Percentiles rank a stretch among this genome's conserved stretches.
phyloP scores from a whole-genome alignment of 2,329 filamentous ascomycete genomes.

The Apiospora aurea region DNA sequence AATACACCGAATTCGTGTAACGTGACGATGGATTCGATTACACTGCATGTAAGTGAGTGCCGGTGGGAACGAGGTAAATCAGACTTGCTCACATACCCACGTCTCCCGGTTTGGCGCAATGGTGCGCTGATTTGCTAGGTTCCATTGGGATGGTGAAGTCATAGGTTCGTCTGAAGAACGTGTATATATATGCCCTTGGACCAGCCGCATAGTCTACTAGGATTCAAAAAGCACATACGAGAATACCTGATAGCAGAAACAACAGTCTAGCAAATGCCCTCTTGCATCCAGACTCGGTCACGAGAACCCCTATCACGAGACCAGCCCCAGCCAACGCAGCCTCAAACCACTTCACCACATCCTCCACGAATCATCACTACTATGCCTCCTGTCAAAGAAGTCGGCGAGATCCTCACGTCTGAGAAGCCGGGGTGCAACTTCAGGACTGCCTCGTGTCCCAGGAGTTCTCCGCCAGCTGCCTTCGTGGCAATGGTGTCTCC shows the following conservation, averaged over 20 bases:
- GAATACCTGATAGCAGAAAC: not conserved
- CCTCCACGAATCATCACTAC: not conserved
- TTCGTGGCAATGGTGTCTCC: not conserved
- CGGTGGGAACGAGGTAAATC: not conserved
- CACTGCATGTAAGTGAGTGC: not conserved
- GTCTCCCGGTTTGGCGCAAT: not conserved
- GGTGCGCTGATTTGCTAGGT: not conserved
- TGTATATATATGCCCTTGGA: not conserved
- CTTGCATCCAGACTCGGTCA: not conserved
- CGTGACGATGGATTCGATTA: not conserved
- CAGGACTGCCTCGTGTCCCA: not conserved
- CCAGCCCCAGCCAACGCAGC: not conserved
- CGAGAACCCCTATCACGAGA: not conserved
- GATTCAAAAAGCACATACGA: not conserved
- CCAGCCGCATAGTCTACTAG: not conserved
- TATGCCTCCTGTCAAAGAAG: constrained; percentile 26
- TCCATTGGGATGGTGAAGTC: not conserved
- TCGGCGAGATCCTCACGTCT: constrained; percentile 26
- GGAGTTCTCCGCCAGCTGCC: not conserved
- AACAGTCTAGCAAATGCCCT: not conserved
- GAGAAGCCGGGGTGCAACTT: constrained; percentile 27
- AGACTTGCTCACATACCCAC: not conserved
- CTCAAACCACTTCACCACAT: not conserved
- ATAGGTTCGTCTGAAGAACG: not conserved
- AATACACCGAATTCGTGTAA: not conserved